A percentile compares a stretch with the other conserved stretches of the same genome.
These are phyloP conservation scores for Russula foetens DNA, from an alignment of 768 basidiomycete species.

Conservation along the genomic window DNA sequence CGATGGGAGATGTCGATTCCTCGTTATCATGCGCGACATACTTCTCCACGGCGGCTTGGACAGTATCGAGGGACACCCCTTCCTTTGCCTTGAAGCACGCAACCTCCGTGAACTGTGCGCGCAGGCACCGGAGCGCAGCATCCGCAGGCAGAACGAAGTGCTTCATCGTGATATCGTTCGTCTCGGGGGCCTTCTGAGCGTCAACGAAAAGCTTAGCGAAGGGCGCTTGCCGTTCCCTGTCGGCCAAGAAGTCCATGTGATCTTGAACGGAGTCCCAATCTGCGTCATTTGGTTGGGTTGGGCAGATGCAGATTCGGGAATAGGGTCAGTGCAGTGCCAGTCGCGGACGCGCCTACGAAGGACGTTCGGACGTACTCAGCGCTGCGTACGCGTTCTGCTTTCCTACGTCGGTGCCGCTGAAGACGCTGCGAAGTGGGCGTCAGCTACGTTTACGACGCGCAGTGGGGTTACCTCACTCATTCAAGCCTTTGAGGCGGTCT, in stretches of 20 bases:
- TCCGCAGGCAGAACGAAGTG: not conserved
- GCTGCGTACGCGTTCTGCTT: not conserved
- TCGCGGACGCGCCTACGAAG: not conserved
- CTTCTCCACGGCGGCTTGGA: not conserved
- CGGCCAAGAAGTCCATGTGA: not conserved
- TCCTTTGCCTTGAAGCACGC: not conserved
- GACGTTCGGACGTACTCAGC: not conserved
- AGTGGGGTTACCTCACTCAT: not conserved
- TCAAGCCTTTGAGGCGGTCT: not conserved
- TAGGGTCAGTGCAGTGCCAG: no score
- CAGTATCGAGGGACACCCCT: not conserved
- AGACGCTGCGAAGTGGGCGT: not conserved
- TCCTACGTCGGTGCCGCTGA: not conserved
- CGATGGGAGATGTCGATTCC: not conserved
- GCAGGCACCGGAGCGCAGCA: not conserved
- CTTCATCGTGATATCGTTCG: not conserved
- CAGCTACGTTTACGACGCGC: not conserved
- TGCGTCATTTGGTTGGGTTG: not conserved
- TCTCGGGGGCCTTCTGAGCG: not conserved
- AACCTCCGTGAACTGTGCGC: not conserved
- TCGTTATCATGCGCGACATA: not conserved
- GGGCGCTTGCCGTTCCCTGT: not conserved
- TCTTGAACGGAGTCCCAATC: not conserved
- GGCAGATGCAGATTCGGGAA: no score
- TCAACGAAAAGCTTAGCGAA: not conserved